Percentiles rank a stretch among this genome's conserved stretches.
Evolutionary conservation across 148 eudicot genomes (phyloP).

Genomic region (Chenopodium quinoa): DNA sequence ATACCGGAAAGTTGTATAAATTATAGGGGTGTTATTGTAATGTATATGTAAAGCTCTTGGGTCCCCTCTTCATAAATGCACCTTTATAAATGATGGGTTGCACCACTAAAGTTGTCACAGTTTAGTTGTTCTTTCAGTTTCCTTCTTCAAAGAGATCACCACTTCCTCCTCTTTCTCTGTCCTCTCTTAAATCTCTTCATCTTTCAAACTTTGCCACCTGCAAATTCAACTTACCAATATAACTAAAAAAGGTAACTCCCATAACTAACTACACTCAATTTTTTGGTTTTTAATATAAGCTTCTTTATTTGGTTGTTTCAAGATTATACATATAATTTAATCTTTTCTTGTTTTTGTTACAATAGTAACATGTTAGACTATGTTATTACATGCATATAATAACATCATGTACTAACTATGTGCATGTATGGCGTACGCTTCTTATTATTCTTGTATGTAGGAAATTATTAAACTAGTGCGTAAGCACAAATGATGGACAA

Average conservation of each 20-base stretch:
- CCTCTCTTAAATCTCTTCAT: not conserved
- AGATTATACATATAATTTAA: too few relatives aligned
- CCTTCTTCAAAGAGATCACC: slow-evolving; percentile 15
- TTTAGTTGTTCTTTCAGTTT: not conserved
- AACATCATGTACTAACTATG: not conserved
- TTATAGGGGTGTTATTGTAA: slow-evolving; percentile 23
- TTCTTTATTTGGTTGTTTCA: too few relatives aligned
- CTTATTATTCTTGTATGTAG: not conserved
- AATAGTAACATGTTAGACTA: not conserved
- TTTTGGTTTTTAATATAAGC: too few relatives aligned
- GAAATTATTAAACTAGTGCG: not conserved
- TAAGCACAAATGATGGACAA: slow-evolving; percentile 44
- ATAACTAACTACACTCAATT: too few relatives aligned
- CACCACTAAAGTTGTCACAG: slow-evolving; percentile 26
- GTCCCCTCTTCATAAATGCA: slow-evolving; percentile 21
- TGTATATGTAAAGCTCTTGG: not conserved
- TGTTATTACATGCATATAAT: not conserved
- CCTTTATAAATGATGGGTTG: slow-evolving; percentile 31
- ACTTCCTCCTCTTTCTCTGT: slow-evolving; percentile 6
- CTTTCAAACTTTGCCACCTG: not conserved
- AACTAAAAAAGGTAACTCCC: not conserved
- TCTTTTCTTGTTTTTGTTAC: too few relatives aligned
- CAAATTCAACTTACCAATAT: not conserved
- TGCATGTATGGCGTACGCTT: not conserved
- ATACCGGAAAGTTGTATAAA: not conserved